phyloP scores from a whole-genome alignment of 1,139 yeast species.

The Yamadazyma atlantica region DNA sequence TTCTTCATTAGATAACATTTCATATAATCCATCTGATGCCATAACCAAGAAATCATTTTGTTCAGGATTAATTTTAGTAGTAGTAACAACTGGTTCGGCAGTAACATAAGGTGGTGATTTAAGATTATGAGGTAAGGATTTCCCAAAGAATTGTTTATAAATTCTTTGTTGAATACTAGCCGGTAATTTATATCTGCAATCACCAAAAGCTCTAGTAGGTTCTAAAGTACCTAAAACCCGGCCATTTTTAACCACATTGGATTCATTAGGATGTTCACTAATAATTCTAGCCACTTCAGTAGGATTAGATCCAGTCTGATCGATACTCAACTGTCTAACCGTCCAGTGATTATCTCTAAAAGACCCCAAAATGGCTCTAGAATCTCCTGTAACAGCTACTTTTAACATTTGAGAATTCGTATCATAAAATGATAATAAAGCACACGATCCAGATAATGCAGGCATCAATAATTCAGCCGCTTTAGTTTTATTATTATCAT shows the following conservation, averaged over 20 bases:
- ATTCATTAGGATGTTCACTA: conserved; percentile 90
- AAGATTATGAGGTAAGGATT: conserved; percentile 74
- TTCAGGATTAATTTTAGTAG: conserved; percentile 70
- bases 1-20: conserved; percentile 88
- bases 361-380: conserved; percentile 86
- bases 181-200: conserved; percentile 85
- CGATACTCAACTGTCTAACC: conserved; percentile 81
- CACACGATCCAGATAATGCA: conserved; percentile 95
- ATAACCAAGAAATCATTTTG: conserved; percentile 84
- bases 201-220: conserved; percentile 97
- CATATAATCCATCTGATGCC: conserved; percentile 95
- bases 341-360: conserved; percentile 76
- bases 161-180: conserved; percentile 70
- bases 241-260: conserved; percentile 80
- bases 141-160: conserved; percentile 79
- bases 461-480: conserved; percentile 85
- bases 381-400: conserved; percentile 96
- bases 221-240: conserved; percentile 93
- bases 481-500: conserved; percentile 54
- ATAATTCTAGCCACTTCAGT: conserved; percentile 83
- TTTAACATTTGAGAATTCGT: conserved; percentile 68
- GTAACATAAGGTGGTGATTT: conserved; percentile 96
- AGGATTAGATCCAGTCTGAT: conserved; percentile 92
- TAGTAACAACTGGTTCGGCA: conserved; percentile 90
- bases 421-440: conserved; percentile 82